phyloP scores from a whole-genome alignment of 176 grass and related monocot species.

The Eleusine indica region DNA sequence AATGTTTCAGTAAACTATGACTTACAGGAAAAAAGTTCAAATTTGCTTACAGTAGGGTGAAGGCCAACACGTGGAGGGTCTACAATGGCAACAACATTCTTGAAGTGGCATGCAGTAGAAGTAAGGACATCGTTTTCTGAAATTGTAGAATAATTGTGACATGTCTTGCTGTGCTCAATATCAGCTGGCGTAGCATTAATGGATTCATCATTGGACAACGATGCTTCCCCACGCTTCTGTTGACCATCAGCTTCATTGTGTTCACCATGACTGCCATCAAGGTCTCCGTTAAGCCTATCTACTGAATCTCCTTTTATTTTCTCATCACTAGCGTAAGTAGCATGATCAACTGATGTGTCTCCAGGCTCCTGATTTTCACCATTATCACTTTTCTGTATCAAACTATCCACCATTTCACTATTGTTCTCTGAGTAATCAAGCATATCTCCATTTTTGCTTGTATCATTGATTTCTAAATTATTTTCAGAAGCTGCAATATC shows the following conservation, averaged over 20 bases:
- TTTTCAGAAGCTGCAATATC: slow-evolving; percentile 32
- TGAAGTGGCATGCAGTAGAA: slow-evolving; percentile 52
- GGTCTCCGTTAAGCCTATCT: slow-evolving; percentile 35
- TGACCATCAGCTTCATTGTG: slow-evolving; percentile 26
- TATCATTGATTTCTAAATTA: slow-evolving; percentile 32
- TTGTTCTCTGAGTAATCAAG: slow-evolving; percentile 14
- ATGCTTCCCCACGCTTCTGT: slow-evolving; percentile 26
- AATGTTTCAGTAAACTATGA: background rate
- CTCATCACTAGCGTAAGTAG: slow-evolving; percentile 25
- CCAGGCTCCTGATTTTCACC: slow-evolving; percentile 27
- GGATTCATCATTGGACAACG: slow-evolving; percentile 22
- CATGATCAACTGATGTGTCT: slow-evolving; percentile 11
- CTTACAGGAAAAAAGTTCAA: slow-evolving; percentile 9
- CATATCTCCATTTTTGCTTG: slow-evolving; percentile 31
- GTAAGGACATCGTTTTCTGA: slow-evolving; percentile 22
- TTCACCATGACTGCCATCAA: slow-evolving; percentile 44
- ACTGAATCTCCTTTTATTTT: slow-evolving; percentile 34
- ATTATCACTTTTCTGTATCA: slow-evolving; percentile 23
- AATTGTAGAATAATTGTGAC: slow-evolving; percentile 23
- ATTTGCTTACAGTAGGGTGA: slow-evolving; percentile 83
- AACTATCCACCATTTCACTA: slow-evolving; percentile 32
- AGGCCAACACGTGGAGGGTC: slow-evolving; percentile 93
- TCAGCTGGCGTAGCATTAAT: slow-evolving; percentile 26
- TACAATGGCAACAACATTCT: slow-evolving; percentile 92
- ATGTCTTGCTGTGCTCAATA: slow-evolving; percentile 36